These are phyloP conservation scores for Tolypocladium ovalisporum DNA, from an alignment of 2,329 filamentous ascomycete genomes.

Conservation along the genomic window DNA sequence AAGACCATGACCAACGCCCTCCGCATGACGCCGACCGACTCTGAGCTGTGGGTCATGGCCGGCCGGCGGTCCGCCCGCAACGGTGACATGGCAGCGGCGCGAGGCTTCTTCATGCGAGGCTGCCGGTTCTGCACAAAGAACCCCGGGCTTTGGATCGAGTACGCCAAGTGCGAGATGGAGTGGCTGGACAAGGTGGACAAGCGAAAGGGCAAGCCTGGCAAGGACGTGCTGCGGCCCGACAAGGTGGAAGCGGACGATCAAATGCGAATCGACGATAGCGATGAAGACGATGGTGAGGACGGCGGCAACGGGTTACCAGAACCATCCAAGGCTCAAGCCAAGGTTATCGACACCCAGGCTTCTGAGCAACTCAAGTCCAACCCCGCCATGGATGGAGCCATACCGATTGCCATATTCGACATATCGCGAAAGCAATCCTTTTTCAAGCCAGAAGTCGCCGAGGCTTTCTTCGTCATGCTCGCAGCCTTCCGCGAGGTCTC, in stretches of 20 bases:
- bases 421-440: constrained; percentile 70
- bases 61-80: constrained; percentile 66
- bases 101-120: constrained; percentile 79
- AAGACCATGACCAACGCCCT: constrained; percentile 57
- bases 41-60: constrained; percentile 79
- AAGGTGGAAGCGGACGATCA: constrained; percentile 37
- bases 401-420: constrained; percentile 86
- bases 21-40: constrained; percentile 74
- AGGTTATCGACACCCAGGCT: constrained; percentile 35
- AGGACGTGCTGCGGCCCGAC: constrained; percentile 32
- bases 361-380: constrained; percentile 53
- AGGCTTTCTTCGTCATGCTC: constrained; percentile 74
- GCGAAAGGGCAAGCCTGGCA: constrained; percentile 45
- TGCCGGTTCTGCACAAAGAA: constrained; percentile 78
- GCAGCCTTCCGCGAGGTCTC: constrained; percentile 56
- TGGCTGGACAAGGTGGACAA: constrained; percentile 76
- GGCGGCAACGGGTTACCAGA: constrained; percentile 35
- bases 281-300: constrained; percentile 35
- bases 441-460: constrained; percentile 53
- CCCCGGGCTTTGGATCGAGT: constrained; percentile 73
- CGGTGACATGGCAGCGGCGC: constrained; percentile 77
- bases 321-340: constrained; percentile 25
- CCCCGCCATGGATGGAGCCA: constrained; percentile 82
- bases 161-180: constrained; percentile 83
- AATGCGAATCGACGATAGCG: constrained; percentile 29